These are phyloP conservation scores for Microglena sp. DNA, from an alignment of 139 green algal genomes.

Conservation along the genomic window DNA sequence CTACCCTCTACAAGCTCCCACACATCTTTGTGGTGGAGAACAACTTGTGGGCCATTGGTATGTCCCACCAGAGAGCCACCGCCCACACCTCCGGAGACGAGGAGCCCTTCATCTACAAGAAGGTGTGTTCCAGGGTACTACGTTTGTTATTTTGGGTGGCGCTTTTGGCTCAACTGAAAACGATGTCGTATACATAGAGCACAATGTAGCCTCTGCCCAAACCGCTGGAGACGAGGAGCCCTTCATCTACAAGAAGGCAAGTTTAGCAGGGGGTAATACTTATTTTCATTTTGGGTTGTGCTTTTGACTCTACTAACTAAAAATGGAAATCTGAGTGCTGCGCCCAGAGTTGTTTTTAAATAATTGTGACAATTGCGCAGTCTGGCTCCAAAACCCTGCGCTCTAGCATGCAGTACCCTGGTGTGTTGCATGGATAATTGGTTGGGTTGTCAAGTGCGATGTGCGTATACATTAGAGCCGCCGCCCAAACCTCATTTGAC, in stretches of 20 bases:
- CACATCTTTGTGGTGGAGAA: slow-evolving; percentile 99
- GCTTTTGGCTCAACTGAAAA: neutral
- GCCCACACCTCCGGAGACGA: slow-evolving; percentile 50
- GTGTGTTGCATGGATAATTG: too few relatives aligned
- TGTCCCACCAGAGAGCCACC: slow-evolving; percentile 84
- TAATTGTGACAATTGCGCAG: too few relatives aligned
- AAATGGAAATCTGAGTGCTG: neutral
- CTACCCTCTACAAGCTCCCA: slow-evolving; percentile 92
- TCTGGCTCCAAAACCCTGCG: too few relatives aligned
- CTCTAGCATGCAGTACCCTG: too few relatives aligned
- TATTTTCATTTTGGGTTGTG: too few relatives aligned
- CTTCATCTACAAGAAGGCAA: slow-evolving; percentile 94
- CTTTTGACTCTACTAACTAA: too few relatives aligned
- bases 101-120: slow-evolving; percentile 94
- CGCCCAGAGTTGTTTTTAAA: neutral
- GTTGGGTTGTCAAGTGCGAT: too few relatives aligned
- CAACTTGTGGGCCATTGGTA: slow-evolving; percentile 98
- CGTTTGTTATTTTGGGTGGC: neutral
- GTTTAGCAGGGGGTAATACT: too few relatives aligned
- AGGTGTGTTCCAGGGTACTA: slow-evolving; percentile 32
- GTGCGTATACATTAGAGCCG: too few relatives aligned
- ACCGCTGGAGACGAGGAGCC: slow-evolving; percentile 65
- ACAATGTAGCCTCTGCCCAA: slow-evolving; percentile 67
- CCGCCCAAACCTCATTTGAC: too few relatives aligned
- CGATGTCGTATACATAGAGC: slow-evolving; percentile 62